A percentile compares a stretch with the other conserved stretches of the same genome.
Conservation (phyloP, 2,329 filamentous ascomycete genomes). For the Tolypocladium tropicale region DNA sequence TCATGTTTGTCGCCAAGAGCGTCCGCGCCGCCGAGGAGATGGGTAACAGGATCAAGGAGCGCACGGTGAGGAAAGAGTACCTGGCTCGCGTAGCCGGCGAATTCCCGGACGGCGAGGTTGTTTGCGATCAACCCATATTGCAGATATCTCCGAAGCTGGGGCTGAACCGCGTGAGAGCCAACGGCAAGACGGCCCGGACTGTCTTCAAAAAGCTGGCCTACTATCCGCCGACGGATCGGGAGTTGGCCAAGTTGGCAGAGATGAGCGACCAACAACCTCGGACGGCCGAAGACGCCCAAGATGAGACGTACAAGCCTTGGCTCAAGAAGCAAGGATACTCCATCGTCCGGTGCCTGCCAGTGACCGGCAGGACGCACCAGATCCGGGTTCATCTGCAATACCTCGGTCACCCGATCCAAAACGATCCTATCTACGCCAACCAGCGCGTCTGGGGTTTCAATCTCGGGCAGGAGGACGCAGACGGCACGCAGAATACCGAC, state of each 20-base stretch:
- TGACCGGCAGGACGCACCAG: constrained; percentile 92
- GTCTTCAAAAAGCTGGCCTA: constrained; percentile 92
- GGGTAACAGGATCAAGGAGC: constrained; percentile 62
- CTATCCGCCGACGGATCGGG: constrained; percentile 49
- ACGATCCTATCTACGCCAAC: constrained; percentile 97
- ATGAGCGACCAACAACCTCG: constrained; percentile 9
- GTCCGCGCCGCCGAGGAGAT: constrained; percentile 68
- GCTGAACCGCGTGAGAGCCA: constrained; percentile 86
- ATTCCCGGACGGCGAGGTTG: constrained; percentile 83
- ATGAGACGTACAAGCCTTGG: constrained; percentile 25
- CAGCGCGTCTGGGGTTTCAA: constrained; percentile 78
- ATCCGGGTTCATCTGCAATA: constrained; percentile 91
- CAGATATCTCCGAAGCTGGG: constrained; percentile 92
- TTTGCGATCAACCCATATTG: constrained; percentile 89
- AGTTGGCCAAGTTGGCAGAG: constrained; percentile 1
- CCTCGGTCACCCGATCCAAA: constrained; percentile 88
- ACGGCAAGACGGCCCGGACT: constrained; percentile 79
- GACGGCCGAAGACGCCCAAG: constrained; percentile 10
- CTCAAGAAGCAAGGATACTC: constrained; percentile 70
- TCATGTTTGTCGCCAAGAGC: constrained; percentile 96
- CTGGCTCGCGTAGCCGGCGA: constrained; percentile 81
- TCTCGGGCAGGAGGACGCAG: constrained; percentile 57
- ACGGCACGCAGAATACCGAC: constrained; percentile 63
- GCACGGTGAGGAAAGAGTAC: constrained; percentile 91
- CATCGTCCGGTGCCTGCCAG: constrained; percentile 84